phyloP scores from a whole-genome alignment of 2,329 filamentous ascomycete genomes.

The Endothia cerciana region DNA sequence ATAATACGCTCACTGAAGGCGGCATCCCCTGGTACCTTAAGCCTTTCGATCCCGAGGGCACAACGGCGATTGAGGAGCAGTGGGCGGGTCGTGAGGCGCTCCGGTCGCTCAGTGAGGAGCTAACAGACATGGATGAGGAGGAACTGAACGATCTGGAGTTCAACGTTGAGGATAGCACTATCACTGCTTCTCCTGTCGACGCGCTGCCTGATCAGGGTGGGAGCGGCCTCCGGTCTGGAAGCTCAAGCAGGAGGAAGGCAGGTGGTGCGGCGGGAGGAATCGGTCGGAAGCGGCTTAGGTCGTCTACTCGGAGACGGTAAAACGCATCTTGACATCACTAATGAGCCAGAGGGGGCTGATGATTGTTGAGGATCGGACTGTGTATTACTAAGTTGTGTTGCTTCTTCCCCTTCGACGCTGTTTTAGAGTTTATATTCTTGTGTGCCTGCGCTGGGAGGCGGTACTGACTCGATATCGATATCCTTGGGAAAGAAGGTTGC shows the following conservation, averaged over 20 bases:
- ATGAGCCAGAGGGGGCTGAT: neutral
- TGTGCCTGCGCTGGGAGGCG: neutral
- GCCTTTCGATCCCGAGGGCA: slow-evolving; percentile 77
- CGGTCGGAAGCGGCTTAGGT: slow-evolving; percentile 38
- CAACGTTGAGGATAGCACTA: slow-evolving; percentile 55
- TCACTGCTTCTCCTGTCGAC: slow-evolving; percentile 43
- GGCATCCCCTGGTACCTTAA: slow-evolving; percentile 89
- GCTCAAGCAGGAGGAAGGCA: slow-evolving; percentile 20
- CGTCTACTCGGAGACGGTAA: slow-evolving; percentile 37
- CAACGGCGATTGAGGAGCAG: slow-evolving; percentile 75
- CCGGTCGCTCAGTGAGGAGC: slow-evolving; percentile 75
- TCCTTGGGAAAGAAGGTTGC: neutral
- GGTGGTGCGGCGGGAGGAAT: slow-evolving; percentile 10
- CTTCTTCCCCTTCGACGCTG: neutral
- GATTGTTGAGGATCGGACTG: neutral
- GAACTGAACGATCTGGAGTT: slow-evolving; percentile 73
- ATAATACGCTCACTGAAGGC: slow-evolving; percentile 67
- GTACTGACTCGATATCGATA: neutral
- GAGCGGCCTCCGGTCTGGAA: slow-evolving; percentile 5
- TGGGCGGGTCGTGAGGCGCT: slow-evolving; percentile 73
- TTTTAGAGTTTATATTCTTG: neutral
- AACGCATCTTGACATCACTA: neutral
- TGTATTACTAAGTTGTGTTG: slow-evolving; percentile 2
- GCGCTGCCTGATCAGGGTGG: slow-evolving; percentile 17
- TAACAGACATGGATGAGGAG: slow-evolving; percentile 91